Percentiles rank a stretch among this genome's conserved stretches.
Evolutionary conservation across 306 rosid genomes (phyloP).

Genomic region (Quercus engelmannii): DNA sequence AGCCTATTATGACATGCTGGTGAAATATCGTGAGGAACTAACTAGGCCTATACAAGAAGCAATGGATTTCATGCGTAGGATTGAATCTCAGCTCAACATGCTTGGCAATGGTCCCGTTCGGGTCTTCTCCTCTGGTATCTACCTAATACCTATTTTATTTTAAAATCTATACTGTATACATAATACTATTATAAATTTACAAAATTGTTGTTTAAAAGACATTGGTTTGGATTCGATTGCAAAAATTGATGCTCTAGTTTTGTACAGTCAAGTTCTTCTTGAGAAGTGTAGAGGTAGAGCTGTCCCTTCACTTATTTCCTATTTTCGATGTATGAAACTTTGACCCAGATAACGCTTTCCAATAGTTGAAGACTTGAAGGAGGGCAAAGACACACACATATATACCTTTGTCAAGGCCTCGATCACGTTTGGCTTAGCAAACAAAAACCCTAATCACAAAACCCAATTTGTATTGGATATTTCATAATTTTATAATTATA

Average conservation of each 20-base stretch:
- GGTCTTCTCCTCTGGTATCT: slow-evolving; percentile 63
- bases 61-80: slow-evolving; percentile 87
- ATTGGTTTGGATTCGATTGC: slow-evolving; percentile 3
- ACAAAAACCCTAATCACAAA: slow-evolving; percentile 50
- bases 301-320: slow-evolving; percentile 10
- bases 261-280: slow-evolving; percentile 13
- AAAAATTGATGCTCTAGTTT: neutral
- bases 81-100: slow-evolving; percentile 77
- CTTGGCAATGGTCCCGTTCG: slow-evolving; percentile 66
- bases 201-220: neutral
- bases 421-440: slow-evolving; percentile 4
- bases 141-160: neutral
- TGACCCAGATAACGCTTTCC: slow-evolving; percentile 33
- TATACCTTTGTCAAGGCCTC: neutral
- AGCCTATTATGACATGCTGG: slow-evolving; percentile 91
- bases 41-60: slow-evolving; percentile 96
- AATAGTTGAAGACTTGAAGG: neutral
- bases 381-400: neutral
- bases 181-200: too few species aligned
- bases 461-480: slow-evolving; percentile 1
- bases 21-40: slow-evolving; percentile 86
- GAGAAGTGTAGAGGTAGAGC: slow-evolving; percentile 35
- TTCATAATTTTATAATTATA: neutral
- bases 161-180: too few species aligned
- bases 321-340: slow-evolving; percentile 19